These are phyloP conservation scores for Schizosaccharomyces cryophilus DNA, from an alignment of 805 yeast species.

Conservation along the genomic window DNA sequence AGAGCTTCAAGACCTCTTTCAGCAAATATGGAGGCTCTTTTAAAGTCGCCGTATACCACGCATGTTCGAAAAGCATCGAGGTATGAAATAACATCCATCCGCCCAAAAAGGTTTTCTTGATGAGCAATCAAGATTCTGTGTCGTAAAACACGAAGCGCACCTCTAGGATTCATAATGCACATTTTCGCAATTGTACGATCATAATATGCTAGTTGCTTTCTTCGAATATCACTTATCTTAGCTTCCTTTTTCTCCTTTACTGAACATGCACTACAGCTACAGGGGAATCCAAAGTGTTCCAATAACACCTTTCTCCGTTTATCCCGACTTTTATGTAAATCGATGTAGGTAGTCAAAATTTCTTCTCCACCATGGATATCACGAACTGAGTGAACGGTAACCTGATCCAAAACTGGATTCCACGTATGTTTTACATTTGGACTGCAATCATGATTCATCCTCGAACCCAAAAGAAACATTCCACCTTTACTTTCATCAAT, in stretches of 20 bases:
- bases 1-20: not conserved
- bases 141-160: not conserved
- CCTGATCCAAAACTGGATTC: not conserved
- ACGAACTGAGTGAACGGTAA: not conserved
- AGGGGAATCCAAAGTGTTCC: not conserved
- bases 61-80: not conserved
- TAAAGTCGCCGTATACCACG: not conserved
- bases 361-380: not conserved
- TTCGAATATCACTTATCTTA: not conserved
- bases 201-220: not conserved
- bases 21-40: not conserved
- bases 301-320: not conserved
- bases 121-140: not conserved
- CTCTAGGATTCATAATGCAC: not conserved
- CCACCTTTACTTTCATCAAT: not conserved
- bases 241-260: not conserved
- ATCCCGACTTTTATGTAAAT: not conserved
- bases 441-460: conserved; percentile 1
- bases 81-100: not conserved
- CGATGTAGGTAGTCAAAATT: not conserved
- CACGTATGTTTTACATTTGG: not conserved
- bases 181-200: not conserved
- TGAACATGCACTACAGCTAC: not conserved
- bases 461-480: not conserved
- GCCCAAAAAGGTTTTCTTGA: not conserved